Base-by-base conservation (phyloP, 2,329 filamentous ascomycete species). In the Colletotrichum liaoningense region DNA sequence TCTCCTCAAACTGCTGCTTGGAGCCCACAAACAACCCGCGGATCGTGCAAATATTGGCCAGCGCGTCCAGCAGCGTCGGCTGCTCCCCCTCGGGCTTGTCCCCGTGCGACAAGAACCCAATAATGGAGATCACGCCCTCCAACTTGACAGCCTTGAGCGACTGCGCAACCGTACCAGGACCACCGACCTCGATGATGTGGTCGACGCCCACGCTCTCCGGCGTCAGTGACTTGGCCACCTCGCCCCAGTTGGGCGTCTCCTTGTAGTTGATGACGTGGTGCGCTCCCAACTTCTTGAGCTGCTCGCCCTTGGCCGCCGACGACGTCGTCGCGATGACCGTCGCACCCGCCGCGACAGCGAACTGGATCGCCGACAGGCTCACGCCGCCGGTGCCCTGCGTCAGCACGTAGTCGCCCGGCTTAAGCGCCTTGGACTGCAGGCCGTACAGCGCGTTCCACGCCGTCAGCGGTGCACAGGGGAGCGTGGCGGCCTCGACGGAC, bases 361-460 rank as follows among this genome's bases (percentile, higher is more conserved):
- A 87, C 81, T 88, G 92, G n/a, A 93, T 80, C 4, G 88, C 92
- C 72, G 93, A 93, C 73, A 93, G 86, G 74, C 87, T 89, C 8
- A 94, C 92, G 71, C 92, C 92, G 24, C 92, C 92, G 0, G 91
- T 93, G n/a, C 92, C 92, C 81, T 93, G 91, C 1, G 91, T 91
- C 42, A 94, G 85, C 3, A 94, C 91, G 77, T 81, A 86, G 74
- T 88, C 81, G 4, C 90, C 91, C 0, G 89, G 87, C 77, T 85
- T 84, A 71, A 92, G 75, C 59, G 78, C 78, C 73, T 80, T 79
- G 28, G 84, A 83, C 76, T 81, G 81, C 35, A 91, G 77, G 2
- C 91, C 91, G 76, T 89, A 92, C 14, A 93, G 84, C 2, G 89
- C 89, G 78, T 93, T 93, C 91, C 91, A 93, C 30, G 88, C 89